Evolutionary conservation across 192 early-diverging fungal species (phyloP), one percentile per base, ranked within the genome.

Genomic region (Umbelopsis ramanniana): DNA sequence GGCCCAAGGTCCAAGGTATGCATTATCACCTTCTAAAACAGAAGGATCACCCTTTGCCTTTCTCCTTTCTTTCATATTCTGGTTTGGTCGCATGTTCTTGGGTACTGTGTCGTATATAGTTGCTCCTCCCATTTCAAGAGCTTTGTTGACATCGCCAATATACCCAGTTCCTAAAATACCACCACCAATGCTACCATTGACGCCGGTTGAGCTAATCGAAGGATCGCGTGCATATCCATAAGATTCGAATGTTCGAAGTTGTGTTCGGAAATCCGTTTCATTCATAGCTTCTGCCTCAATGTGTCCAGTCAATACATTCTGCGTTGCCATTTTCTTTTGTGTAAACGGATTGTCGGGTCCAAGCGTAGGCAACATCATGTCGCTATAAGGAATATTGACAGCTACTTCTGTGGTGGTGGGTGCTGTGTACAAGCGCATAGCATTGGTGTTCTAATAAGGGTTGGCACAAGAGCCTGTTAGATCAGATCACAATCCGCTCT

Each of bases 1-100:
- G 0, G 95, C 95, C 97, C 96, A 98, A 5, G 96, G 97, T 2
- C 97, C 97, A 69, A 86, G 84, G 72, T 94, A 98, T 9, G 90
- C 89, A 75, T 86, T 78, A 0, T 89, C 89, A 43, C 92, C 95
- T 24, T 93, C 91, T 7, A 95, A 67, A 54, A 91, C 83, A 4
- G 79, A 78, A 3, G 94, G 74, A 53, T 97, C 91, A 45, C 95
- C 96, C 67, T 89, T 91, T 11, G 82, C 76, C 74, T 92, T 89
- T 70, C 95, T 89, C 73, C 90, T 85, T 71, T 88, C 77, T 73
- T 92, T 85, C 55, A 68, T 54, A 23, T 72, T 60, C 66, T 83
- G 55, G 52, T 76, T 73, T 40, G 77, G 82, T 52, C 80, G 72
- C 29, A 76, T 67, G 10, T 53, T 52, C 47, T 79, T 86, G 67